These are phyloP conservation scores for Colletotrichum musae DNA, from an alignment of 2,329 filamentous ascomycete genomes.

Conservation along the genomic window DNA sequence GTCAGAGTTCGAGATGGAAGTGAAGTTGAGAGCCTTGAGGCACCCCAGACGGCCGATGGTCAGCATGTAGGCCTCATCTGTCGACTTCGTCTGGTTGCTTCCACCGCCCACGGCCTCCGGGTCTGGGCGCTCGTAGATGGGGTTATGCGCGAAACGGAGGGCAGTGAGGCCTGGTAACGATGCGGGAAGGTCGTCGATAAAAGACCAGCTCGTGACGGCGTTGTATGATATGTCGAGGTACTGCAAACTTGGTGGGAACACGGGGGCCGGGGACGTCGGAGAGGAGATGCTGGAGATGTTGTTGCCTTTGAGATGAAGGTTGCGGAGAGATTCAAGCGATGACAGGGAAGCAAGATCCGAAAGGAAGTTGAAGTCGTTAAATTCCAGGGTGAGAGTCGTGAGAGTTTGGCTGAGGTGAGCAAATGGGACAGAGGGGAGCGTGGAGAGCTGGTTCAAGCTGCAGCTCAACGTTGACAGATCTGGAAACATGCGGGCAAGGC, in stretches of 20 bases:
- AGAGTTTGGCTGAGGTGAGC: slow-evolving; percentile 64
- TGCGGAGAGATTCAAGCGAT: slow-evolving; percentile 66
- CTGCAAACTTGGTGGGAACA: slow-evolving; percentile 68
- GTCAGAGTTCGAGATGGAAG: slow-evolving; percentile 78
- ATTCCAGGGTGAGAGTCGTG: slow-evolving; percentile 77
- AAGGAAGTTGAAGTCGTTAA: slow-evolving; percentile 76
- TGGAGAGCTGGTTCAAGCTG: slow-evolving; percentile 71
- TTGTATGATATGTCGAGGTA: slow-evolving; percentile 85
- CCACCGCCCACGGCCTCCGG: slow-evolving; percentile 48
- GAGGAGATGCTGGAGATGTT: slow-evolving; percentile 66
- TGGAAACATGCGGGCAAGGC: slow-evolving; percentile 67
- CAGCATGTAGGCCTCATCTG: slow-evolving; percentile 91
- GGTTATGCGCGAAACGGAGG: slow-evolving; percentile 88
- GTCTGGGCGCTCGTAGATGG: slow-evolving; percentile 76
- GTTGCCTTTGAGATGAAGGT: slow-evolving; percentile 83
- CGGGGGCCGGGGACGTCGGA: slow-evolving; percentile 52
- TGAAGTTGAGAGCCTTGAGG: slow-evolving; percentile 81
- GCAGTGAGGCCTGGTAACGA: slow-evolving; percentile 81
- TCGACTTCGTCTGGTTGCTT: slow-evolving; percentile 61
- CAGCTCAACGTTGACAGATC: slow-evolving; percentile 66
- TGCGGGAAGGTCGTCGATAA: slow-evolving; percentile 77
- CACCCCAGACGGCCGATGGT: slow-evolving; percentile 81
- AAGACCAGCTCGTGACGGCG: slow-evolving; percentile 76
- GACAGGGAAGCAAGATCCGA: slow-evolving; percentile 70
- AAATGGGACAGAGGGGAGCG: slow-evolving; percentile 60